phyloP scores from a whole-genome alignment of 352 stramenopile genomes.

The Pilasporangium apinafurcum region DNA sequence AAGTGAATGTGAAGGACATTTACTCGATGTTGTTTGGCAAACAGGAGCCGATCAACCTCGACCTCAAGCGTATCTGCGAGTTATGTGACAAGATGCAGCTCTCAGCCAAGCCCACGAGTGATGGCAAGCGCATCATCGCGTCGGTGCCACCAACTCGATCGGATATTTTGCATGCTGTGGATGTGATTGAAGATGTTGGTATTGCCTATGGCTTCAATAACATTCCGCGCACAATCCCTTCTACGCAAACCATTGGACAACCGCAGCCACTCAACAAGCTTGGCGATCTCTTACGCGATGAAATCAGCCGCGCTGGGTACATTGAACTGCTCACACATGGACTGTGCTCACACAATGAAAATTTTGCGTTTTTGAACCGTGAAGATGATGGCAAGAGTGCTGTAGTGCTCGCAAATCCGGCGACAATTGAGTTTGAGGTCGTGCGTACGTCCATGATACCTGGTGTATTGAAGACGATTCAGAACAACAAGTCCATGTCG shows the following conservation, averaged over 20 bases:
- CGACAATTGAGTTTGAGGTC: constrained; percentile 99
- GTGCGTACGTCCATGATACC: constrained; percentile 98
- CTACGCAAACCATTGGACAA: constrained; percentile 93
- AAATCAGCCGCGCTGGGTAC: constrained; percentile 97
- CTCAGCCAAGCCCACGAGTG: constrained; percentile 62
- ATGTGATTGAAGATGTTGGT: constrained; percentile 99
- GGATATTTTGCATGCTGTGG: constrained; percentile 98
- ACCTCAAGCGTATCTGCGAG: constrained; percentile 83
- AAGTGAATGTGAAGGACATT: constrained; percentile 82
- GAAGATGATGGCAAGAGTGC: constrained; percentile 78
- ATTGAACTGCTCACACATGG: constrained; percentile 98
- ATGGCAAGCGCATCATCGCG: constrained; percentile 81
- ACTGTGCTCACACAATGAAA: constrained; percentile 96
- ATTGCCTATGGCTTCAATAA: constrained; percentile 99
- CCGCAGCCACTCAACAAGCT: constrained; percentile 98
- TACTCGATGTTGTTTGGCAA: constrained; percentile 87
- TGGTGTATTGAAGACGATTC: constrained; percentile 97
- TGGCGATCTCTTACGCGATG: constrained; percentile 95
- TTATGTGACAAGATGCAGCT: constrained; percentile 99
- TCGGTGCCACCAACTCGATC: constrained; percentile 96
- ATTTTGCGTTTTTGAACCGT: constrained; percentile 93
- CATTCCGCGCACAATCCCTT: constrained; percentile 93
- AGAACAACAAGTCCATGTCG: constrained; percentile 97
- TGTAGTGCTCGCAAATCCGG: constrained; percentile 97
- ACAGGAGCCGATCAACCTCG: constrained; percentile 67